Evolutionary conservation across 768 basidiomycete genomes (phyloP).

Genomic region (Termitomyces sp.): DNA sequence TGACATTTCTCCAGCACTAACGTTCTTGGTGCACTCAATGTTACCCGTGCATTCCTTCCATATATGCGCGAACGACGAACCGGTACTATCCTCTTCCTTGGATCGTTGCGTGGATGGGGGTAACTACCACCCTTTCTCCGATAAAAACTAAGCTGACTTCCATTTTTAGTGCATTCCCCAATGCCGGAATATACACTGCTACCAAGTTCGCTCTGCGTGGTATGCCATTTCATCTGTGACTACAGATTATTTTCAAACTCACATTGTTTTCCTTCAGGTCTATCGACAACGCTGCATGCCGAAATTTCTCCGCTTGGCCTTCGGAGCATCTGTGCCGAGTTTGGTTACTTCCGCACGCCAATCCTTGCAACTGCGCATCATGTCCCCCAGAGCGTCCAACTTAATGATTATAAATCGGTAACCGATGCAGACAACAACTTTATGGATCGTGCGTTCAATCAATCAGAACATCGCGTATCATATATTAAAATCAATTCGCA

Average conservation of each 20-base stretch:
- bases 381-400: constrained; percentile 21
- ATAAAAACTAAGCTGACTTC: not conserved
- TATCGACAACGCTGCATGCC: constrained; percentile 26
- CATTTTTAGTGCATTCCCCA: not conserved
- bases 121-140: constrained; percentile 3
- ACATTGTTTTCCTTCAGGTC: not conserved
- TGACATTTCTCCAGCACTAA: not conserved
- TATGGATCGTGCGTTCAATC: constrained; percentile 17
- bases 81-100: constrained; percentile 38
- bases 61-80: constrained; percentile 36
- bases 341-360: constrained; percentile 33
- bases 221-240: not conserved
- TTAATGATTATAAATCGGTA: constrained; percentile 25
- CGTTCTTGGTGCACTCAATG: constrained; percentile 26
- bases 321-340: constrained; percentile 29
- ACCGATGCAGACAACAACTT: constrained; percentile 17
- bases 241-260: not conserved
- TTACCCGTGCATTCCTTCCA: constrained; percentile 40
- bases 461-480: not conserved
- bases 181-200: not conserved
- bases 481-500: not conserved
- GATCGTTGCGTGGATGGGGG: constrained; percentile 37
- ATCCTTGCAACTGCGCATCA: constrained; percentile 24
- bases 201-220: constrained; percentile 36
- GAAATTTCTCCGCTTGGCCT: constrained; percentile 34